Evolutionary conservation across 1,284 basidiomycete genomes (phyloP).

Genomic region (Wallemia hederae): DNA sequence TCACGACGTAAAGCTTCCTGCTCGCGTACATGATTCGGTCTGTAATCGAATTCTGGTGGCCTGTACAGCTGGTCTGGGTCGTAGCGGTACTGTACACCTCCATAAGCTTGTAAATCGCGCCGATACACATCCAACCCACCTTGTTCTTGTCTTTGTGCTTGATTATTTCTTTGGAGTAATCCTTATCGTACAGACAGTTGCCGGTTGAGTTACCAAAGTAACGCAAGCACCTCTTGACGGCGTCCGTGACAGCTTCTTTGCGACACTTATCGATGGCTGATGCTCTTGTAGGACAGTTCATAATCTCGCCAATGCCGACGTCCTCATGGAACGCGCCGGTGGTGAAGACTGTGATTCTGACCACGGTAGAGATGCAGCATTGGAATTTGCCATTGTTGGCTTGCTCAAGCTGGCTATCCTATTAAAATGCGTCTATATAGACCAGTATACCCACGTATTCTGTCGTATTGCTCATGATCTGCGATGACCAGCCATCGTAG

Average conservation of each 20-base stretch:
- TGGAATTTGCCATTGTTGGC: conserved; percentile 32
- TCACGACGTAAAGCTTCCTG: neutral
- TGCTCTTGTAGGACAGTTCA: conserved; percentile 60
- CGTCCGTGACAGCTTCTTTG: conserved; percentile 93
- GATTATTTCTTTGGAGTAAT: conserved; percentile 49
- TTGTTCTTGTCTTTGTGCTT: conserved; percentile 37
- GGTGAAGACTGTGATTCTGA: conserved; percentile 46
- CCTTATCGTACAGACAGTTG: conserved; percentile 83
- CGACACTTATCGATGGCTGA: conserved; percentile 82
- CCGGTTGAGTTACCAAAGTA: conserved; percentile 84
- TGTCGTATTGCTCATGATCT: conserved; percentile 42
- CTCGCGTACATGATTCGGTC: neutral
- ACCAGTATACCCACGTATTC: conserved; percentile 20
- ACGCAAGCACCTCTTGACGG: conserved; percentile 58
- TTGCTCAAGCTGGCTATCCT: conserved; percentile 30
- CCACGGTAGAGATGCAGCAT: conserved; percentile 54
- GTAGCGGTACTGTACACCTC: conserved; percentile 35
- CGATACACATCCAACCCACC: neutral
- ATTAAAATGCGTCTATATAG: neutral
- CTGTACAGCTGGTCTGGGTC: conserved; percentile 41
- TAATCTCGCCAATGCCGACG: conserved; percentile 59
- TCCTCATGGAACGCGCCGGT: conserved; percentile 84
- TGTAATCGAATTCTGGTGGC: conserved; percentile 37
- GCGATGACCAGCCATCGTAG: conserved; percentile 90
- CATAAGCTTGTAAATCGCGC: neutral